Percentiles rank a stretch among this genome's conserved stretches.
Evolutionary conservation across 768 basidiomycete species (phyloP).

Genomic region (Suillus decipiens): DNA sequence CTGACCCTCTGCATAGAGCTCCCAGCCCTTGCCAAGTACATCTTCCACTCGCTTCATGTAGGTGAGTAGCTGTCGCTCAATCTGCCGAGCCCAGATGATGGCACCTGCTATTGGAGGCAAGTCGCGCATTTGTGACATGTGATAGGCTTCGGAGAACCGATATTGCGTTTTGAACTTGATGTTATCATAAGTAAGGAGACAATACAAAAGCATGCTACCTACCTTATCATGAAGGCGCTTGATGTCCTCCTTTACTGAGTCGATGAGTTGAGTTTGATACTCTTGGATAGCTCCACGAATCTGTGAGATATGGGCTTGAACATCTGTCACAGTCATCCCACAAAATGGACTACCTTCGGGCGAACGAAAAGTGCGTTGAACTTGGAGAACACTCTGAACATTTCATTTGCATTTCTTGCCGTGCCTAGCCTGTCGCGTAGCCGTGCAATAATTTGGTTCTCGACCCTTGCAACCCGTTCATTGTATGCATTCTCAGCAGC

Average conservation of each 20-base stretch:
- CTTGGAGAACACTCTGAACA: conserved; percentile 99
- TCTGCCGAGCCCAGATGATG: conserved; percentile 99
- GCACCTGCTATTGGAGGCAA: conserved; percentile 97
- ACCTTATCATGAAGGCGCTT: conserved; percentile 93
- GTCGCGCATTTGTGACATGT: conserved; percentile 99
- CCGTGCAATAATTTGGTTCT: conserved; percentile 97
- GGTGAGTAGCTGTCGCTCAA: conserved; percentile 90
- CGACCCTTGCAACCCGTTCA: conserved; percentile 94
- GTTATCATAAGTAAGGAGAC: conserved; percentile 11
- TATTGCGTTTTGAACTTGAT: conserved; percentile 92
- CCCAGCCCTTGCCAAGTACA: conserved; percentile 97
- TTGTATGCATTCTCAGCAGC: conserved; percentile 97
- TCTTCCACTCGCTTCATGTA: conserved; percentile 99
- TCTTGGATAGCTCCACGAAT: conserved; percentile 99
- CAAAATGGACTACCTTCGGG: conserved; percentile 67
- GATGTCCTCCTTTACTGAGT: conserved; percentile 98
- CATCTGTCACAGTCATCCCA: not conserved
- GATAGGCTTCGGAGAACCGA: conserved; percentile 91
- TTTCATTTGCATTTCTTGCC: conserved; percentile 96
- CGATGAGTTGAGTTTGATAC: conserved; percentile 97
- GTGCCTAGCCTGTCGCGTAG: conserved; percentile 91
- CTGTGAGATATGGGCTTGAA: conserved; percentile 36
- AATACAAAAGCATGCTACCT: conserved; percentile 3
- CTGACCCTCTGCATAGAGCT: conserved; percentile 98
- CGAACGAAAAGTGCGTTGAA: conserved; percentile 97